phyloP scores from a whole-genome alignment of 768 basidiomycete species.

The Agaricus subrufescens region DNA sequence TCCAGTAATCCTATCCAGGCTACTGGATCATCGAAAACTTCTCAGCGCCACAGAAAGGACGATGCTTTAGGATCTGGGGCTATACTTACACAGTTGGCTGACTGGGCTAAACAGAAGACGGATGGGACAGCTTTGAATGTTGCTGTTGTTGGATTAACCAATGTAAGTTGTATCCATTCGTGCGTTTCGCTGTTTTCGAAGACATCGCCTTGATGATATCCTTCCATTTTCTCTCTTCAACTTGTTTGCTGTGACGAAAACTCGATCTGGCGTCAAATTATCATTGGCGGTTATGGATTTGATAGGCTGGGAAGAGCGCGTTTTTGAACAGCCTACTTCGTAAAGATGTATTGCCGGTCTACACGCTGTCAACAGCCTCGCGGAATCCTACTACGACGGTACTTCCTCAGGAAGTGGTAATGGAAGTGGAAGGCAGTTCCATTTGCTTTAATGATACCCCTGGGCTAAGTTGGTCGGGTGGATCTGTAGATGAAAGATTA shows the following conservation, averaged over 20 bases:
- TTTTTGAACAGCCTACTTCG: slow-evolving; percentile 74
- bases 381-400: slow-evolving; percentile 70
- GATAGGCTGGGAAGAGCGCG: slow-evolving; percentile 78
- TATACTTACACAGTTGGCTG: slow-evolving; percentile 43
- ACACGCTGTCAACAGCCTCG: slow-evolving; percentile 45
- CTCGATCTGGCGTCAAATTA: neutral
- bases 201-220: no score
- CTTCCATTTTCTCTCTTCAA: no score
- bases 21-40: slow-evolving; percentile 41
- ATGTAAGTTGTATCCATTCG: slow-evolving; percentile 42
- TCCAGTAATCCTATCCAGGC: slow-evolving; percentile 22
- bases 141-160: slow-evolving; percentile 80
- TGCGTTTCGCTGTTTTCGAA: no score
- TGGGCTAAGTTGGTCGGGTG: slow-evolving; percentile 56
- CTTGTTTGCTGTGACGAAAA: no score
- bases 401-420: slow-evolving; percentile 56
- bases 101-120: slow-evolving; percentile 41
- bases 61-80: slow-evolving; percentile 63
- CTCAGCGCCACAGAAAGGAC: slow-evolving; percentile 23
- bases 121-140: slow-evolving; percentile 50
- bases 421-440: slow-evolving; percentile 41
- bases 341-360: slow-evolving; percentile 50
- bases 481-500: slow-evolving; percentile 28
- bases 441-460: slow-evolving; percentile 84
- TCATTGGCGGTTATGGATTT: neutral